Conservation (phyloP, 305 asterid species). For the Lippia alba region DNA sequence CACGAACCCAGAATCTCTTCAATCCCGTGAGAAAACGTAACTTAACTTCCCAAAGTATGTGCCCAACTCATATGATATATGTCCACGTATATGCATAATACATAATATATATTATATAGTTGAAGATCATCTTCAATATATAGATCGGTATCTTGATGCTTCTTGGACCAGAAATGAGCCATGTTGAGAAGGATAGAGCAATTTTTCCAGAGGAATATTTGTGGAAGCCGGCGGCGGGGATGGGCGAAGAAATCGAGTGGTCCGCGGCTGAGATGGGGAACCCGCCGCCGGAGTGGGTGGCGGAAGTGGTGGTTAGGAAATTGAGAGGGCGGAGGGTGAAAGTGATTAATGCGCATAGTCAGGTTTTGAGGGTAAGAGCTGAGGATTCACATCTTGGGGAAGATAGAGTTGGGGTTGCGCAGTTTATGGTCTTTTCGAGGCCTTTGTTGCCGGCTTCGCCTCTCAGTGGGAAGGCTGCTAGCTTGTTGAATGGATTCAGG, state of each 20-base stretch:
- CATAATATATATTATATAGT: neutral
- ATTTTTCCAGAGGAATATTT: neutral
- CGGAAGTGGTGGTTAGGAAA: neutral
- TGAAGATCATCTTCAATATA: neutral
- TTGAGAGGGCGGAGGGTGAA: neutral
- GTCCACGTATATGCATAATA: too few relatives aligned
- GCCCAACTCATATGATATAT: neutral
- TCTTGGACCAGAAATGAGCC: neutral
- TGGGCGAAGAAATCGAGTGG: neutral
- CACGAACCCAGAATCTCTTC: neutral
- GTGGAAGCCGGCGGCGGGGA: neutral
- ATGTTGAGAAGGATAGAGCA: neutral
- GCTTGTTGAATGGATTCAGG: too few relatives aligned
- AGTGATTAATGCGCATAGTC: constrained; percentile 43
- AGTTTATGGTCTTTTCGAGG: constrained; percentile 36
- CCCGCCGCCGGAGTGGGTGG: neutral
- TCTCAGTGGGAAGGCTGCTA: constrained; percentile 39
- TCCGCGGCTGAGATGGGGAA: neutral
- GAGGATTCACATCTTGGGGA: constrained; percentile 55
- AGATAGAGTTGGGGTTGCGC: constrained; percentile 35
- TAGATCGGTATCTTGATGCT: neutral
- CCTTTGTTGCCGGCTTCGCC: constrained; percentile 53
- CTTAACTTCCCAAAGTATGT: neutral
- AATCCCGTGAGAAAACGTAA: constrained; percentile 15
- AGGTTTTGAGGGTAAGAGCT: constrained; percentile 46